Percentiles rank a stretch among this genome's conserved stretches.
Conservation (phyloP, 768 basidiomycete genomes). For the Trametopsis cervina region DNA sequence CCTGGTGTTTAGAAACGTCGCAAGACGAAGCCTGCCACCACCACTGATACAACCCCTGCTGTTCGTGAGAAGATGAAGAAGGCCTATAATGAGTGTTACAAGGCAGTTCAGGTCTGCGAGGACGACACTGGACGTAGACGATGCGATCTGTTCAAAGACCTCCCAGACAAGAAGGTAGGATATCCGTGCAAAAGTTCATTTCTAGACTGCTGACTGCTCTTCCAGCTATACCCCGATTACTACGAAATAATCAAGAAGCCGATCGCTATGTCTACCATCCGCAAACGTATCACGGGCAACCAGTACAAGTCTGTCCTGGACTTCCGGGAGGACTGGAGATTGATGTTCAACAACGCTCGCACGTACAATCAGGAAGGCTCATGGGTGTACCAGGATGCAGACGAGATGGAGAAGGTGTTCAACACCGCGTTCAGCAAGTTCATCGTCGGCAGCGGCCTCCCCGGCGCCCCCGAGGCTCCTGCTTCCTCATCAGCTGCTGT, state of each 20-base stretch:
- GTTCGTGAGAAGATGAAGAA: constrained; percentile 78
- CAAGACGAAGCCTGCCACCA: constrained; percentile 58
- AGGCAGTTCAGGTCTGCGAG: constrained; percentile 65
- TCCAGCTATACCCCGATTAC: constrained; percentile 86
- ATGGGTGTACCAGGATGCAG: constrained; percentile 91
- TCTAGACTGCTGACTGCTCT: background rate
- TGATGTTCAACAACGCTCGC: constrained; percentile 93
- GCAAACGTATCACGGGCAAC: constrained; percentile 60
- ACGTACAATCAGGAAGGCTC: constrained; percentile 94
- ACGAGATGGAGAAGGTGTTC: constrained; percentile 90
- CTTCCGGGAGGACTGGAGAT: constrained; percentile 74
- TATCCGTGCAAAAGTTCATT: background rate
- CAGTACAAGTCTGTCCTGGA: constrained; percentile 69
- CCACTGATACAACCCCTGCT: constrained; percentile 53
- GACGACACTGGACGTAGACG: constrained; percentile 63
- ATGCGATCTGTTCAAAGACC: constrained; percentile 81
- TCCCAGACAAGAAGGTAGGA: constrained; percentile 68
- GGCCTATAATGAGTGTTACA: constrained; percentile 68
- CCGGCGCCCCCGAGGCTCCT: constrained; percentile 52
- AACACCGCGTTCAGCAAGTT: constrained; percentile 58
- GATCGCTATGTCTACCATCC: constrained; percentile 82
- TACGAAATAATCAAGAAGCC: constrained; percentile 84
- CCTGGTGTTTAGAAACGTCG: constrained; percentile 69
- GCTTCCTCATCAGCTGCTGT: constrained; percentile 34
- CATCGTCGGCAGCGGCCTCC: constrained; percentile 63